phyloP scores from a whole-genome alignment of 495 filamentous ascomycete species.

The Hypoxylon lienhwacheense region DNA sequence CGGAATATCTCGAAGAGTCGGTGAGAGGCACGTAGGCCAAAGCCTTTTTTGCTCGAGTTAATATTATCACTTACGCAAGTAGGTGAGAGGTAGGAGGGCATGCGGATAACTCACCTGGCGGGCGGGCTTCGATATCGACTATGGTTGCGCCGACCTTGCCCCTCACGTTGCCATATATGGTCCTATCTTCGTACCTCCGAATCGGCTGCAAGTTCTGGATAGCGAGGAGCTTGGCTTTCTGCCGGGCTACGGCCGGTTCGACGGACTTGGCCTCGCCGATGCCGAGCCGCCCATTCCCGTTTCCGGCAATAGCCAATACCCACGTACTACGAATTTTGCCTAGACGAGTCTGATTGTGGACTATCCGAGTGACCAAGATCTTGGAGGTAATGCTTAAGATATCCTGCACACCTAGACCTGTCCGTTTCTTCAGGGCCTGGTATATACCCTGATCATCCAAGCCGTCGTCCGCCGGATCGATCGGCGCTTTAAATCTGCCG shows the following conservation, averaged over 20 bases:
- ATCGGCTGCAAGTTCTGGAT: constrained; percentile 87
- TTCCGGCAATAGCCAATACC: constrained; percentile 75
- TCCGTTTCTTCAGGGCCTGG: constrained; percentile 63
- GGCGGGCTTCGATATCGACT: constrained; percentile 74
- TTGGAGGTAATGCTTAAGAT: constrained; percentile 62
- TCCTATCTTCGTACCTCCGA: constrained; percentile 84
- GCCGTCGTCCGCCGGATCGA: constrained; percentile 47
- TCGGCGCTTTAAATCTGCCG: constrained; percentile 52
- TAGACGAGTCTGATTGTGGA: constrained; percentile 92
- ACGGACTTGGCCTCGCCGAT: constrained; percentile 86
- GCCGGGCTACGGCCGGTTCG: constrained; percentile 63
- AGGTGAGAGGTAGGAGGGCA: background rate
- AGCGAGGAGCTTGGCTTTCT: constrained; percentile 72
- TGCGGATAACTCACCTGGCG: constrained; percentile 71
- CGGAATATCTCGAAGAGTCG: constrained; percentile 92
- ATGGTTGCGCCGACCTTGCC: constrained; percentile 84
- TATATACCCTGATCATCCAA: constrained; percentile 47
- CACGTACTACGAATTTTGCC: constrained; percentile 81
- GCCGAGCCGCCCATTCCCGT: constrained; percentile 79
- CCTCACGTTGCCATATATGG: constrained; percentile 82
- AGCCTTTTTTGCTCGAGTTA: constrained; percentile 56
- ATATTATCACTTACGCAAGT: constrained; percentile 6
- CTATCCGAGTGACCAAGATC: constrained; percentile 67
- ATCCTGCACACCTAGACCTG: constrained; percentile 62
- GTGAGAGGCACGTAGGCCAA: constrained; percentile 86